These are phyloP conservation scores for Hyparrhenia diplandra DNA, from an alignment of 176 grass and related monocot genomes.

Conservation along the genomic window DNA sequence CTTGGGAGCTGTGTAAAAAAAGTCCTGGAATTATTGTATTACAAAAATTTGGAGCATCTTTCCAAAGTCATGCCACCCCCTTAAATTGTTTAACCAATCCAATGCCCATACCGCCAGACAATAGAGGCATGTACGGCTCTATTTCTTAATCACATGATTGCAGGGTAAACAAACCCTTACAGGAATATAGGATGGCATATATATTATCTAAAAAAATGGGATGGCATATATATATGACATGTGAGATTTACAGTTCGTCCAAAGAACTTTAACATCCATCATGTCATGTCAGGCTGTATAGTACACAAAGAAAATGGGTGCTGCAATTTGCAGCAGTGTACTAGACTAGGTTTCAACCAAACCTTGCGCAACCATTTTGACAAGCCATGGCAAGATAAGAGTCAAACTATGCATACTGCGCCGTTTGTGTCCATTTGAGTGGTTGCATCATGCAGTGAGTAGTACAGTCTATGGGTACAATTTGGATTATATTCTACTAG, in stretches of 20 bases:
- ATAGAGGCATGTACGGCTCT: not conserved
- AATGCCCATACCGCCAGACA: slow-evolving; percentile 25
- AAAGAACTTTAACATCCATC: slow-evolving; percentile 20
- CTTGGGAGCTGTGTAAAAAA: not conserved
- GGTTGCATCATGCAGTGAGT: not conserved
- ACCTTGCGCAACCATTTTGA: not conserved
- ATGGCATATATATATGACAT: not conserved
- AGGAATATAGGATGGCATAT: not conserved
- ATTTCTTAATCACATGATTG: slow-evolving; percentile 16
- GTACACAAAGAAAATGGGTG: slow-evolving; percentile 5
- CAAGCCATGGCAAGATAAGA: slow-evolving; percentile 22
- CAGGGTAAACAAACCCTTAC: slow-evolving; percentile 10
- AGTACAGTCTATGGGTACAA: not conserved
- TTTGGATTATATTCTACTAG: not conserved
- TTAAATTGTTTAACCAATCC: slow-evolving; percentile 30
- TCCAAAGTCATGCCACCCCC: not conserved
- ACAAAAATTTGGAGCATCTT: slow-evolving; percentile 11
- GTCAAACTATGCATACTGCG: not conserved
- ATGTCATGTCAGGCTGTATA: slow-evolving; percentile 23
- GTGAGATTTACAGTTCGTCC: not conserved
- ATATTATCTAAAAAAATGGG: not conserved
- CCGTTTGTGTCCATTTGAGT: not conserved
- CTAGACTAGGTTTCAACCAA: slow-evolving; percentile 6
- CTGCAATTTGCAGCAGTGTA: not conserved
- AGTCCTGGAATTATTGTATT: not conserved